Evolutionary conservation across 2,329 filamentous ascomycete genomes (phyloP).

Genomic region (Xylariaceae sp.): DNA sequence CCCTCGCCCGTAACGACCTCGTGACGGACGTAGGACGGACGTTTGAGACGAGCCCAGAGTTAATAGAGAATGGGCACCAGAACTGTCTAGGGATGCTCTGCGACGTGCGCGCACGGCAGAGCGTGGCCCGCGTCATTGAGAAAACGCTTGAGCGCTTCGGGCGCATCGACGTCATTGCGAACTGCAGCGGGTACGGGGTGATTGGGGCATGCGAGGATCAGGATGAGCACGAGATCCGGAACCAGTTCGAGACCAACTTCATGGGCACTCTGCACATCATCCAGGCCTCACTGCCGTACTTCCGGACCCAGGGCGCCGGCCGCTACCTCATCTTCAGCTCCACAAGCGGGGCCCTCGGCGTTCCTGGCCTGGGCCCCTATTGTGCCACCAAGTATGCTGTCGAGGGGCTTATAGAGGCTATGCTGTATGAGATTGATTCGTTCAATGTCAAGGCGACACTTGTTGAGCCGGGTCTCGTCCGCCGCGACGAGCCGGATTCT

Average conservation of each 20-base stretch:
- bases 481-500: conserved; percentile 78
- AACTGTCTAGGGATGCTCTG: conserved; percentile 84
- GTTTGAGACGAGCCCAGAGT: conserved; percentile 74
- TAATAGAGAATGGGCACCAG: conserved; percentile 73
- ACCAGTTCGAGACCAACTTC: conserved; percentile 98
- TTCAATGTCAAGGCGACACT: conserved; percentile 95
- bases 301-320: conserved; percentile 75
- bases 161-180: conserved; percentile 85
- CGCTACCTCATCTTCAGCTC: conserved; percentile 95
- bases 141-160: conserved; percentile 76
- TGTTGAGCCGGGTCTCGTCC: conserved; percentile 87
- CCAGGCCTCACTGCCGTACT: conserved; percentile 85
- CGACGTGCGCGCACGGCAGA: conserved; percentile 83
- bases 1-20: conserved; percentile 78
- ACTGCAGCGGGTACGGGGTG: conserved; percentile 93
- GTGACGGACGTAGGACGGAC: conserved; percentile 87
- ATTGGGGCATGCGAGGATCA: conserved; percentile 97
- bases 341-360: conserved; percentile 88
- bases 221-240: conserved; percentile 90
- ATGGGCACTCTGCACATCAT: conserved; percentile 95
- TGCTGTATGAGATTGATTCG: conserved; percentile 91
- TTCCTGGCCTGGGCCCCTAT: conserved; percentile 90
- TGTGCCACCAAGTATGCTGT: conserved; percentile 98
- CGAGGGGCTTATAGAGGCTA: conserved; percentile 92
- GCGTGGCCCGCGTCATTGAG: conserved; percentile 74